A percentile compares a stretch with the other conserved stretches of the same genome.
Evolutionary conservation across 1,284 basidiomycete genomes (phyloP).

Genomic region (Papiliotrema laurentii): DNA sequence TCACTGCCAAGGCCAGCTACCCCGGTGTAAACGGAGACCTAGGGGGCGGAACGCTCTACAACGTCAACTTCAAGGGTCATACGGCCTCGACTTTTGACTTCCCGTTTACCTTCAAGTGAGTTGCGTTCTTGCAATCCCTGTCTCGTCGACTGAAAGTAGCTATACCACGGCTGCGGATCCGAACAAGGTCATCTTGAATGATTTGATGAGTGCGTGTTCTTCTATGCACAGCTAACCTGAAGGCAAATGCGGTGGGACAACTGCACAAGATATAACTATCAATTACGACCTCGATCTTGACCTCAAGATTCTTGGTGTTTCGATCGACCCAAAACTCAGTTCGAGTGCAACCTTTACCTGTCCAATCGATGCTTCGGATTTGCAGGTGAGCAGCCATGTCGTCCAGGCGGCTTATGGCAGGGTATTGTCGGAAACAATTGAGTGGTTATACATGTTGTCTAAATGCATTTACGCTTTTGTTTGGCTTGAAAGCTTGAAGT

Average conservation of each 20-base stretch:
- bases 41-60: slow-evolving; percentile 62
- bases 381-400: slow-evolving; percentile 36
- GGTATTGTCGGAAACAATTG: not conserved
- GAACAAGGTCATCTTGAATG: slow-evolving; percentile 57
- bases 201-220: slow-evolving; percentile 45
- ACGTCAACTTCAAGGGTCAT: slow-evolving; percentile 63
- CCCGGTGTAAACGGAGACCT: slow-evolving; percentile 64
- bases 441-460: not conserved
- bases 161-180: slow-evolving; percentile 65
- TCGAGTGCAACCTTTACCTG: slow-evolving; percentile 65
- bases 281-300: slow-evolving; percentile 56
- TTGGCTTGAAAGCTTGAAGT: not conserved
- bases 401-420: not conserved
- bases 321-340: slow-evolving; percentile 64
- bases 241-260: slow-evolving; percentile 61
- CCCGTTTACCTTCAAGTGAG: slow-evolving; percentile 64
- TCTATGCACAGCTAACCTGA: slow-evolving; percentile 41
- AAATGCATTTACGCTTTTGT: not conserved
- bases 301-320: slow-evolving; percentile 58
- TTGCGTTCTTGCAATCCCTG: not conserved
- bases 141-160: slow-evolving; percentile 10
- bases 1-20: slow-evolving; percentile 67
- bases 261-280: slow-evolving; percentile 58
- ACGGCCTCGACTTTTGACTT: slow-evolving; percentile 70
- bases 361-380: slow-evolving; percentile 50